phyloP scores from a whole-genome alignment of 2,329 filamentous ascomycete genomes.

The Fusarium neocosmosporiellum region DNA sequence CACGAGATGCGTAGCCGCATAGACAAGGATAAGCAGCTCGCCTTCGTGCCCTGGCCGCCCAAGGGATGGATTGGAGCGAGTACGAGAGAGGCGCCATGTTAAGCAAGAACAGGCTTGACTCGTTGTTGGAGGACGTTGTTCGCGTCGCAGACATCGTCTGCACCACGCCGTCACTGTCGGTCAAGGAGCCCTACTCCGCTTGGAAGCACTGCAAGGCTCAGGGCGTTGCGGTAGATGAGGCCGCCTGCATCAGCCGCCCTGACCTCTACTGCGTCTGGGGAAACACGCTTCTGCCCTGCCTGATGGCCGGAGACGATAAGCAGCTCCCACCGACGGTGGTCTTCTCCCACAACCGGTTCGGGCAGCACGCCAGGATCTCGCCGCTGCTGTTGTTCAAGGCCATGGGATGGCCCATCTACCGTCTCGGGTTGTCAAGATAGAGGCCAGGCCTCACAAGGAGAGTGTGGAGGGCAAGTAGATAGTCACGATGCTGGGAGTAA shows the following conservation, averaged over 20 bases:
- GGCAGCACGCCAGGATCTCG: neutral
- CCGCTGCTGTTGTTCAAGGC: neutral
- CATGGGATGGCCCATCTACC: neutral
- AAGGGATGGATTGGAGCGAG: neutral
- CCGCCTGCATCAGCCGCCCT: constrained; percentile 31
- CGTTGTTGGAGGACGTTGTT: neutral
- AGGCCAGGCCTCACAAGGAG: neutral
- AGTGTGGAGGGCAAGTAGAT: neutral
- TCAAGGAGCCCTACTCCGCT: neutral
- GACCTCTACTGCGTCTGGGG: constrained; percentile 37
- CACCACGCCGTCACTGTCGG: neutral
- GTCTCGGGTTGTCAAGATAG: neutral
- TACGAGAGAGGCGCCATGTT: neutral
- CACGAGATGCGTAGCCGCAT: neutral
- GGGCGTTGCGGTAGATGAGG: constrained; percentile 33
- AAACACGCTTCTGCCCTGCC: constrained; percentile 32
- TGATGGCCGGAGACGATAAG: constrained; percentile 27
- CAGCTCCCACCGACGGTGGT: constrained; percentile 27
- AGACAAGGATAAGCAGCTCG: neutral
- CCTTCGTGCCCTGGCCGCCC: neutral
- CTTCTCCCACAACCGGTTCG: neutral
- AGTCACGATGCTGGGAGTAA: neutral
- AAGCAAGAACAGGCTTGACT: neutral
- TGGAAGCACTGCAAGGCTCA: neutral
- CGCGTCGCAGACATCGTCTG: neutral